Base-by-base conservation (phyloP, 192 early-diverging fungal species). In the Entomortierella parvispora region DNA sequence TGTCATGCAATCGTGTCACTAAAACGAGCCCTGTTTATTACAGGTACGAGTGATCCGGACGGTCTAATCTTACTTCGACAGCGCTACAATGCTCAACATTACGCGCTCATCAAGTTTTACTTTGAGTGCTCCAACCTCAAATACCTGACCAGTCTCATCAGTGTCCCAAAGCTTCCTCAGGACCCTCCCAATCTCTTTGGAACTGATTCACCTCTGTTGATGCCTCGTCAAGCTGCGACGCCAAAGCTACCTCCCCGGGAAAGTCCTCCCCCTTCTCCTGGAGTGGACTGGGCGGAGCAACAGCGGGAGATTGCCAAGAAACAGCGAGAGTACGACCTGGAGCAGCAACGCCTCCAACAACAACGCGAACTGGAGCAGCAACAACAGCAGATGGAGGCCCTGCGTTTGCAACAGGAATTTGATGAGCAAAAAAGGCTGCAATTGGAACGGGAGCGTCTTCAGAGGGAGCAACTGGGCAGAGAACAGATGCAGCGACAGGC, bases 111-210 rank as follows among this genome's bases (percentile, higher is more conserved):
- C 65, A 87, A 89, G 62, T 99, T 97, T 78, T 99, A 99, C 83
- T 84, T 88, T 74, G 92, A 96, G 52, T 95, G 94, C 70, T 90
- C 90, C 26, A 90, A 90, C 46, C 72, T 97, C 22, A 88, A 89
- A 59, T 97, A 97, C 82, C 79, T 97, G 37, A 96, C 94, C 15
- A 95, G 93, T 47, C 85, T 97, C 44, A 93, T 97, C 56, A 87
- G 82, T 26, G 93, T 97, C 18, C 97, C 95, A 15, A 87, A 86
- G 57, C 80, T 96, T 34, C 84, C 91, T 2, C 85, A 84, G 69
- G 86, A 93, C 54, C 91, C 95, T 53, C 93, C 94, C 46, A 90
- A 93, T 59, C 88, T 98, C 57, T 84, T 96, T 22, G 93, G 90
- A 7, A 78, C 86, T 55, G 84, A 81, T 25, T 85, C 88, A 15